Evolutionary conservation across 1,284 basidiomycete species (phyloP), one percentile per base, ranked within the genome.

Genomic region (Paramarasmius palmivorus): DNA sequence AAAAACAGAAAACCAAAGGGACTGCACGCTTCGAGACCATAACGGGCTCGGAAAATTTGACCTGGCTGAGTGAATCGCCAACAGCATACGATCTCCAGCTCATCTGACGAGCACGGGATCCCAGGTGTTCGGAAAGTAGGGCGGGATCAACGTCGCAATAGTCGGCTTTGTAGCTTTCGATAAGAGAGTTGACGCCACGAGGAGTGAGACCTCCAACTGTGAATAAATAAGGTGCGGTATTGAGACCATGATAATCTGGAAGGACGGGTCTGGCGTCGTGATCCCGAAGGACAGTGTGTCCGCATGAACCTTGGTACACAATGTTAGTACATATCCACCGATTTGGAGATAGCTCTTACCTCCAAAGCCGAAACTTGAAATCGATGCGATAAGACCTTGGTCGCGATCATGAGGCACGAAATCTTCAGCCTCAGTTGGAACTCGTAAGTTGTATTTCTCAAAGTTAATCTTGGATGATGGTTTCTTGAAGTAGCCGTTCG

Each of bases 331-430:
- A 26, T 17, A 22, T 49, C n/a, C 15, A 29, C 12, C 3, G 8
- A 44, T 22, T 17, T 34, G 7, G 15, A 19, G 15, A 40, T 40
- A 2, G 10, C 23, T 35, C 53, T 20, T 14, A 62, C 60, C 59
- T 56, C 61, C 59, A 46, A 61, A 55, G n/a, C 60, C 61, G 49
- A 45, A 62, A 45, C 59, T 61, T 4, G 60, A 61, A 19, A 62
- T 59, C 0, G 59, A 62, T 5, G 53, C 56, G 53, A 59, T 57
- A 20, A 53, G 47, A 32, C 56, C 58, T 20, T 39, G 53, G 8
- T 53, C 22, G 32, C 38, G 23, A 48, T 61, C 53, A n/a, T 45
- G 42, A 7, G 56, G 23, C 5, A 55, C 53, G 22, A 62, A 45
- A 8, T 59, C 53, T 48, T 61, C 57, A 10, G 57, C 53, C 1